phyloP scores from a whole-genome alignment of 78 protist species.

The Salpingoeca rosetta region DNA sequence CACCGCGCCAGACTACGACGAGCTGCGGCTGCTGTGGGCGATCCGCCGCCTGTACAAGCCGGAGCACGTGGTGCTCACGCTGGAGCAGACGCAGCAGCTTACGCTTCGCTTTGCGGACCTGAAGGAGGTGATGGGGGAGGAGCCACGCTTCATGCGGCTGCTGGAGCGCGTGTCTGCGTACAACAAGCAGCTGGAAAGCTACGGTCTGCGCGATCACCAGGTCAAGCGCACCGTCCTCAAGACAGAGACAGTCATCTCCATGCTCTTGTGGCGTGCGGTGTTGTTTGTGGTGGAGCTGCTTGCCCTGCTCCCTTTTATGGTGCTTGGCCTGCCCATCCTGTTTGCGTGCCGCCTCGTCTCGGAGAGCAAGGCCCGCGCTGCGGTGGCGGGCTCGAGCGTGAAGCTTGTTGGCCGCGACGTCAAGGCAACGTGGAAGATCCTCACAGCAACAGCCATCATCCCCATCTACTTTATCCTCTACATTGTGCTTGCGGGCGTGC shows the following conservation, averaged over 20 bases:
- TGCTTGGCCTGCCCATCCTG: neutral
- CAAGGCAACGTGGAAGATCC: conserved; percentile 18
- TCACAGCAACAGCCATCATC: neutral
- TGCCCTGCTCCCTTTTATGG: neutral
- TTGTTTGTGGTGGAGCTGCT: neutral
- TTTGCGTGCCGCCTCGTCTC: neutral
- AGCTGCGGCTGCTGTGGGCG: conserved; percentile 4
- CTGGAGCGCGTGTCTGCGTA: neutral
- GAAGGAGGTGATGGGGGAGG: neutral
- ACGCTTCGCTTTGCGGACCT: conserved; percentile 10
- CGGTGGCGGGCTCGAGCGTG: neutral
- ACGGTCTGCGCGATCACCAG: neutral
- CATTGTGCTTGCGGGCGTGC: neutral
- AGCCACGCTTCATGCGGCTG: neutral
- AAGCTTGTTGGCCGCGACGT: conserved; percentile 24
- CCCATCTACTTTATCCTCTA: neutral
- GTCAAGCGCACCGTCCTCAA: too few relatives aligned
- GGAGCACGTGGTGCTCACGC: neutral
- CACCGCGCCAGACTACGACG: conserved; percentile 29
- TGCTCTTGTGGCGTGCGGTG: neutral
- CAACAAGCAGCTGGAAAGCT: neutral
- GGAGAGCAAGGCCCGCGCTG: neutral
- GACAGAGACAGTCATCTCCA: neutral
- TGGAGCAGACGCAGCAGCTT: neutral
- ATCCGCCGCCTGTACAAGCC: conserved; percentile 23